Base-by-base conservation (phyloP, 1,284 basidiomycete genomes). In the Sanguinoderma infundibulare region DNA sequence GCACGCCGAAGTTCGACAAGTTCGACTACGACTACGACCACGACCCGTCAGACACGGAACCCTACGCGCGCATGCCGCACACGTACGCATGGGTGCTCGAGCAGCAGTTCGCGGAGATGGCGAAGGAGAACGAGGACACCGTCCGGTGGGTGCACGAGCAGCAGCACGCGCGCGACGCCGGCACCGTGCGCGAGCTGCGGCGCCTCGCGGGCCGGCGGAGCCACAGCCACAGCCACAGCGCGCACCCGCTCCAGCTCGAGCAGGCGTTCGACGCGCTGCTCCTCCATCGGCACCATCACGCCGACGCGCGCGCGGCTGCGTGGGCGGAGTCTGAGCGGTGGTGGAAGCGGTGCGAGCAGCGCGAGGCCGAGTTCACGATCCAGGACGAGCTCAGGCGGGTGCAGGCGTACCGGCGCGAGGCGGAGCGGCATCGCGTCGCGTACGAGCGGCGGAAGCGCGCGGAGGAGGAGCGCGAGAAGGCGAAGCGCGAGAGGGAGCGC, bases 111-210 rank as follows among this genome's bases (percentile, higher is more conserved):
- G 74, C 75, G 56, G 77, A 77, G 47, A 75, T 79, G 59, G 75
- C 75, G 49, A 77, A 77, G 61, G 76, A 78, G 66, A 80, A 76
- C 66, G 76, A 79, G 68, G 83, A 80, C 64, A 86, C 84, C 32
- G 83, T 87, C 58, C 78, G 81, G 57, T 89, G 89, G 87, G 83
- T 88, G 53, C 72, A 79, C 50, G 79, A 85, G 65, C 74, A 75
- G 63, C 86, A 85, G 72, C n/a, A n/a, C n/a, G 71, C 63, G 67
- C 72, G 66, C 70, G 73, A 68, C 40, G 40, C 40, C 51, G n/a
- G 35, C 66, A 35, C 69, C 61, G 62, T 61, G 59, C 71, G 71
- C 54, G 61, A 68, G 49, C 61, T 65, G 52, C 66, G 64, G 17
- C 32, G 63, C 53, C 46, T 66, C 54, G 63, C 64, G 20, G 49